Evolutionary conservation across 75 land plant genomes (phyloP), one percentile per base, ranked within the genome.

Genomic region (Isoetes taiwanensis): DNA sequence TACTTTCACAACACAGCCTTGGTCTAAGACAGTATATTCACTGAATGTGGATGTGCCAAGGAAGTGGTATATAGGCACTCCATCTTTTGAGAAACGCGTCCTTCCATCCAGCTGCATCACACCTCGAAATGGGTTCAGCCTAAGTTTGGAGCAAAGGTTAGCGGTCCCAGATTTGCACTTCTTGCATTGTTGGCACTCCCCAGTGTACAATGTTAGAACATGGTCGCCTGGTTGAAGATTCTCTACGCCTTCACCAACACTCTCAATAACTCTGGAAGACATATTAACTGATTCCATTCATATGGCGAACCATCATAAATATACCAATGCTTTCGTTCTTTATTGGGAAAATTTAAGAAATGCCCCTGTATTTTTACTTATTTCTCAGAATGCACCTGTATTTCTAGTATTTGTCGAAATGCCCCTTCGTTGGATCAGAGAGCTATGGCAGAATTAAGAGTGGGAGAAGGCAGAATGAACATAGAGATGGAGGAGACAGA

Each of bases 1-100:
- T 28, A 83, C 30, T 53, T 76, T 83, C 4, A 59, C 67, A 9
- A 83, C 37, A 62, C 67, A 28, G 33, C 54, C 72, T 35, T 68
- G 57, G 32, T 83, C 79, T 33, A 79, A 63, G 1, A 83, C 82
- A 5, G 86, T 79, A 62, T 76, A 83, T 69, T 83, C 82, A 25
- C 29, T 40, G 52, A 83, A 83, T 53, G 82, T 83, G 6, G 86
- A 79, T 2, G 79, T 75, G 37, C 16, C 30, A 0, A 73, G 33
- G 41, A 76, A 68, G 69, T 76, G 69, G 63, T 73, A 41, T 16
- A 83, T 11, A 12, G 42, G 16, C 12, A 69, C 62, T 32, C 82
- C 86, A 1, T 61, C 57, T 30, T 33, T 20, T 34, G 59, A 62
- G 28, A 69, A 69, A 11, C 72, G 59, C 6, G 68, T 41, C 52